Conservation (phyloP, 2,329 filamentous ascomycete species). For the Pestalotiopsis fici region DNA sequence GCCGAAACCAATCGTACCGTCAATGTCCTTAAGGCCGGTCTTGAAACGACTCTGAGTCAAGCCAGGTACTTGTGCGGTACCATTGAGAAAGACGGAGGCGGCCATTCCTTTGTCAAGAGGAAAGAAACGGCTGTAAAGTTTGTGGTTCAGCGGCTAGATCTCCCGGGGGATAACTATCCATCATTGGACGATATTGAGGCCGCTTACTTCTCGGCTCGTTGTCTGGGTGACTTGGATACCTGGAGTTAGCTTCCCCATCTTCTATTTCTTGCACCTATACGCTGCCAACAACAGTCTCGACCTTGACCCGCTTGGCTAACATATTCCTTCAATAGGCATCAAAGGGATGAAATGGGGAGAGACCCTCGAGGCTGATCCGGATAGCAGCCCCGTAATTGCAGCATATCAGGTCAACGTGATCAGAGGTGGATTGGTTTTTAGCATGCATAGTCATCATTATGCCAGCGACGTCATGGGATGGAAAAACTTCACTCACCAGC, state of each 20-base stretch:
- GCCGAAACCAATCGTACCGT: slow-evolving; percentile 4
- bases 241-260: neutral
- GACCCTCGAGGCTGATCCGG: slow-evolving; percentile 36
- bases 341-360: slow-evolving; percentile 39
- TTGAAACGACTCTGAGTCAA: slow-evolving; percentile 36
- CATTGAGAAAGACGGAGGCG: slow-evolving; percentile 38
- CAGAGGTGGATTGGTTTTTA: slow-evolving; percentile 40
- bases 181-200: slow-evolving; percentile 39
- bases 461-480: slow-evolving; percentile 43
- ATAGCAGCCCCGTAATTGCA: slow-evolving; percentile 32
- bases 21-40: slow-evolving; percentile 24
- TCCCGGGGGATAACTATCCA: slow-evolving; percentile 28
- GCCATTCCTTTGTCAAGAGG: slow-evolving; percentile 36
- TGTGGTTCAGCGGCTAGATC: slow-evolving; percentile 38
- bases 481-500: slow-evolving; percentile 19
- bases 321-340: slow-evolving; percentile 18
- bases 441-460: slow-evolving; percentile 44
- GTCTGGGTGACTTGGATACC: slow-evolving; percentile 31
- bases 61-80: slow-evolving; percentile 36
- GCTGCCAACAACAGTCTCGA: no score
- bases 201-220: slow-evolving; percentile 31
- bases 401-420: slow-evolving; percentile 44
- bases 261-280: neutral
- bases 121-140: slow-evolving; percentile 33
- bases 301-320: neutral